Evolutionary conservation across 257 asterid genomes (phyloP), one percentile per base, ranked within the genome.

Genomic region (Scutellaria galericulata): DNA sequence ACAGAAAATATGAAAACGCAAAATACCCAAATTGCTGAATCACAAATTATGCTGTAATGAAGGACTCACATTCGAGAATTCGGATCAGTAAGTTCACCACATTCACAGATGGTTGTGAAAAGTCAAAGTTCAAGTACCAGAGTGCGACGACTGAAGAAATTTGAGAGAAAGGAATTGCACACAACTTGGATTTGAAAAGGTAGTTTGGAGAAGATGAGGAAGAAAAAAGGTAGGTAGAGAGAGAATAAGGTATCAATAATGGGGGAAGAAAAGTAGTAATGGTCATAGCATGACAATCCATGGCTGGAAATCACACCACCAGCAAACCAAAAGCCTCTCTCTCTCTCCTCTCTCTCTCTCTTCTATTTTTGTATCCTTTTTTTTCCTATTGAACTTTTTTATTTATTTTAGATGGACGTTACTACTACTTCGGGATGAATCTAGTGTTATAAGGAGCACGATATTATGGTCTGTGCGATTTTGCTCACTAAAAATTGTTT

Each of bases 251-350:
- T 52, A 64, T 39, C 72, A 77, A 85, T 82, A 74, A 78, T 82
- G 86, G 65, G 68, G 75, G 84, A 68, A 52, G 64, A 77, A 81
- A 86, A 79, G 84, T 75, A 60, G 70, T 67, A 72, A 76, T 80
- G 79, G 83, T 71, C 75, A 76, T 78, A 78, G 89, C 85, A 86
- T 85, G 88, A 81, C 81, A 82, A 64, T 80, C 84, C 90, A 79
- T 88, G 72, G 91, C 86, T 78, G 91, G 87, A 82, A 83, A 77
- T 76, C 78, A 71, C 77, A 66, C 79, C 55, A 68, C 75, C 82
- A 84, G 72, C 51, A 62, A 74, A 73, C 84, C 75, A 73, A 72
- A 70, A 72, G 54, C 66, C 66, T 39, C 51, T 20, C 67, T 39
- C 45, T 47, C 68, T 75, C 61, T 74, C 66, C 51, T 14, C 35